Evolutionary conservation across 805 yeast species (phyloP).

Genomic region (Candida rishiriensis): DNA sequence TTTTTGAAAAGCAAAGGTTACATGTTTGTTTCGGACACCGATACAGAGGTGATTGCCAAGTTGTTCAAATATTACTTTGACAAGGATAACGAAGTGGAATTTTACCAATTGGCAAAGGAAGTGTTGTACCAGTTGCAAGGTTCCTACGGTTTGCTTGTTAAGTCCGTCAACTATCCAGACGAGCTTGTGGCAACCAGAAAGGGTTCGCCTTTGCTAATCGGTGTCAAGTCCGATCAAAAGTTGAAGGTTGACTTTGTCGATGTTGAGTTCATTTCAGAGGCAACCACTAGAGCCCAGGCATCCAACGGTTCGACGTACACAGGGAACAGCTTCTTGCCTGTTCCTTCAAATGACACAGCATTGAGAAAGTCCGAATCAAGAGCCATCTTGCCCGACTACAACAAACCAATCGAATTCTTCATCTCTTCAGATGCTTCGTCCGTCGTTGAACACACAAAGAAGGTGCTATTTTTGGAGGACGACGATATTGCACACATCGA

Average conservation of each 20-base stretch:
- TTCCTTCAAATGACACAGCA: slow-evolving; percentile 17
- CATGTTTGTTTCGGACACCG: slow-evolving; percentile 86
- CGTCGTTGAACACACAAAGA: slow-evolving; percentile 93
- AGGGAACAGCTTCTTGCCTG: slow-evolving; percentile 12
- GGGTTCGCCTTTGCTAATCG: slow-evolving; percentile 95
- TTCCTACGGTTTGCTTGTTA: slow-evolving; percentile 92
- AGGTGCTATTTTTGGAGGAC: slow-evolving; percentile 93
- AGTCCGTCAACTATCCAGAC: slow-evolving; percentile 88
- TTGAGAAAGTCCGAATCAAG: slow-evolving; percentile 59
- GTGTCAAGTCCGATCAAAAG: slow-evolving; percentile 93
- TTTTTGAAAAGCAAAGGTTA: slow-evolving; percentile 76
- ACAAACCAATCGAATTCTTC: slow-evolving; percentile 89
- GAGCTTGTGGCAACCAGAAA: slow-evolving; percentile 96
- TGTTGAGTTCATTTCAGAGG: slow-evolving; percentile 84
- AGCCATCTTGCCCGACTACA: slow-evolving; percentile 92
- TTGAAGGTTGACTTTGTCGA: slow-evolving; percentile 97
- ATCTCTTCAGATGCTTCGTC: slow-evolving; percentile 97
- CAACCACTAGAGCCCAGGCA: slow-evolving; percentile 31
- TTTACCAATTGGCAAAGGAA: slow-evolving; percentile 87
- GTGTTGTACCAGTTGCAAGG: slow-evolving; percentile 94
- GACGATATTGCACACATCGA: slow-evolving; percentile 98
- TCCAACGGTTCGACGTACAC: slow-evolving; percentile 10
- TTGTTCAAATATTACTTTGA: slow-evolving; percentile 83
- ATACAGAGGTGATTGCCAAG: slow-evolving; percentile 97
- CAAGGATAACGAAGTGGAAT: slow-evolving; percentile 78